A percentile compares a stretch with the other conserved stretches of the same genome.
Conservation (phyloP, 305 asterid species). For the Plantago rigida region DNA sequence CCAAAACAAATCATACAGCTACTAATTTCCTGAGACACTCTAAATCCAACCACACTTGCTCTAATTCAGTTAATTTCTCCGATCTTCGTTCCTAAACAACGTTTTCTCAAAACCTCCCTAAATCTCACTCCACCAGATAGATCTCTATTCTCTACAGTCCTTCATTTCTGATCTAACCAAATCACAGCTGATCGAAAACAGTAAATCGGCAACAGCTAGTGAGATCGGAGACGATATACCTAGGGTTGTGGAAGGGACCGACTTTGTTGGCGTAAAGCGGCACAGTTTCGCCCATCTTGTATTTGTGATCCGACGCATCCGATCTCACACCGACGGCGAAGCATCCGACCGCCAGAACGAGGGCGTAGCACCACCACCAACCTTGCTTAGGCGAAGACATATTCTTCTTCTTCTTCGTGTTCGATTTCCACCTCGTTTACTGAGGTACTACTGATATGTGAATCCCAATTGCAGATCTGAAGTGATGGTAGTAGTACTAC, state of each 20-base stretch:
- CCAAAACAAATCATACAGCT: no score
- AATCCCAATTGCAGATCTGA: neutral
- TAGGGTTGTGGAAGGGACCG: constrained; percentile 72
- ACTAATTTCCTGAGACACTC: neutral
- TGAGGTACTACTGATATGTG: neutral
- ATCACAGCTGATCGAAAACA: neutral
- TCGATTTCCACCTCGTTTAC: neutral
- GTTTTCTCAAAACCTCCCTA: neutral
- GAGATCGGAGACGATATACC: constrained; percentile 32
- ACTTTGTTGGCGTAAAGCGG: constrained; percentile 68
- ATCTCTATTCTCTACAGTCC: neutral
- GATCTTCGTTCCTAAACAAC: neutral
- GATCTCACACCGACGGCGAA: constrained; percentile 38
- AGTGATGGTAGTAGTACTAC: neutral
- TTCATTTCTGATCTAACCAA: neutral
- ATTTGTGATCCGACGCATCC: constrained; percentile 58
- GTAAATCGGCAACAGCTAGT: neutral
- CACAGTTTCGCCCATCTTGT: constrained; percentile 48
- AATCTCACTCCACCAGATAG: neutral
- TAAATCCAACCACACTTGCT: neutral
- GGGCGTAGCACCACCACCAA: constrained; percentile 32
- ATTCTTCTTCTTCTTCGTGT: neutral
- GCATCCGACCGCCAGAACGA: constrained; percentile 32
- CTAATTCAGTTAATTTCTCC: neutral
- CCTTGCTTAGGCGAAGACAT: constrained; percentile 1